Base-by-base conservation (phyloP, 1,139 yeast genomes). In the Candida sanyaensis region DNA sequence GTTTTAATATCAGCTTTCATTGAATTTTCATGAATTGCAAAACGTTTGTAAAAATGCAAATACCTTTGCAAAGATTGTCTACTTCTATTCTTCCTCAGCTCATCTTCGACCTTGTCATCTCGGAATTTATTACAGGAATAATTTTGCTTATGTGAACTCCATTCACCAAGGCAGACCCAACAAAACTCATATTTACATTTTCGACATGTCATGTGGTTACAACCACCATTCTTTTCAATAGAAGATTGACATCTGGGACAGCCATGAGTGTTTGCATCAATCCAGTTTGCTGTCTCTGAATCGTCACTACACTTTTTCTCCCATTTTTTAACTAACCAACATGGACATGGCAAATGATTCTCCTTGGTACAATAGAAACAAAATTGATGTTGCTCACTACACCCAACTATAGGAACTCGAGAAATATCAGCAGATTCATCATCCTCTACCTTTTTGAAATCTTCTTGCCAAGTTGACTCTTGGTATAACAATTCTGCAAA, bases 171-270 rank as follows among this genome's bases (percentile, higher is more conserved):
- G 65, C 99, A 93, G 43, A 91, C 84, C 99, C 99, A 93, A 64
- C 99, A 93, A 63, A 91, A 93, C 60, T 92, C 89, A 62, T 81
- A 69, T 10, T 65, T 64, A 65, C 99, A 93, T 52, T 84, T 86
- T 5, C 80, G 73, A 64, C 99, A 93, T 0, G 84, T 79, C 97
- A 93, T 92, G 68, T 93, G 99, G 67, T 93, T 92, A 67, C 98
- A 93, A 0, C 98, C 98, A 29, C 97, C 98, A 62, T 86, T 87
- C 62, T 92, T 88, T 59, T 88, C 91, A 51, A 85, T 85, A n/a
- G 75, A 66, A 0, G 84, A 63, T 21, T 64, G 66, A 65, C 93
- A 86, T 53, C 77, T 71, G 2, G 95, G 92, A 62, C 99, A 93
- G 44, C 81, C 80, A 58, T 90, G 87, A 2, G 99, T 91, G 63